Base-by-base conservation (phyloP, 805 yeast species). In the Starmerella sp. region DNA sequence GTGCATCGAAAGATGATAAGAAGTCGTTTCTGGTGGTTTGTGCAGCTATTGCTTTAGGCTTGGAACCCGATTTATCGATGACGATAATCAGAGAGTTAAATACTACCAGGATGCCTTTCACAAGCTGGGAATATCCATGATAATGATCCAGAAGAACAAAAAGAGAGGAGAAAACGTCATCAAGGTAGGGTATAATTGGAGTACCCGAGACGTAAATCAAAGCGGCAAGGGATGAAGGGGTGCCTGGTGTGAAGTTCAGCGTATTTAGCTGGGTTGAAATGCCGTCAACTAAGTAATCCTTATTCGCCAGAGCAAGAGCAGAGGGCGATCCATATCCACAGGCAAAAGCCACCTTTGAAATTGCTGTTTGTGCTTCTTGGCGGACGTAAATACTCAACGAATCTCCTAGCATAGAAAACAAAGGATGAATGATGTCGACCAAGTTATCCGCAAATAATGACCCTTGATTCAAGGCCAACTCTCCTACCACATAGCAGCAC, bases 201-300 rank as follows among this genome's bases (percentile, higher is more conserved):
- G 77, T 71, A 0, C 96, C 96, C 0, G 90, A 82, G 30, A 89
- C 73, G 60, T 76, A 79, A 32, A 87, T 74, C 47, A 91, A 69
- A 4, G 87, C 82, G 47, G 84, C 75, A 41, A 91, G 70, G 3
- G 90, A 81, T 0, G 82, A 80, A 0, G 86, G 76, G 4, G 88
- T 77, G 9, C 88, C 75, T 2, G 96, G 91, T 1, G 88, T 78
- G 5, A 91, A 76, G 54, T 82, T 74, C 5, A 89, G 81, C 2
- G 84, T 78, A 31, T 87, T 80, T 52, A 93, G 71, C 58, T 77
- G 78, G 32, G 81, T 68, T 3, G 95, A 83, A n/a, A 89, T 71
- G 0, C 88, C 71, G 65, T 93, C 97, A 14, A 89, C 71, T 17
- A 91, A 68, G 64, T 90, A 90, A 62, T 91, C 96, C 54, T 81